phyloP scores from a whole-genome alignment of 2,329 filamentous ascomycete genomes.

The Pseudomassariella vexata region DNA sequence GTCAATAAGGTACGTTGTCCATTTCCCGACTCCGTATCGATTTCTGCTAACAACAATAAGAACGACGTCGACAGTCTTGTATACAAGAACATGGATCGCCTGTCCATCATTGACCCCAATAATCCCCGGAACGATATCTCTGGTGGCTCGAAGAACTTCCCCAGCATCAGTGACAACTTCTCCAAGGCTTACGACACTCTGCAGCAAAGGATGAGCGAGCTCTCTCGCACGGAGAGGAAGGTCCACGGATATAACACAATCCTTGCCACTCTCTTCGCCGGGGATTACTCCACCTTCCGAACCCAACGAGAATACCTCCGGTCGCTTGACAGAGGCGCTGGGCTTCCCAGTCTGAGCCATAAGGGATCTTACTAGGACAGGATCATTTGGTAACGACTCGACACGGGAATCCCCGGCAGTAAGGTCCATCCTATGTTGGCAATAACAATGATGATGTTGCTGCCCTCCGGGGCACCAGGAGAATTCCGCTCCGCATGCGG shows the following conservation, averaged over 20 bases:
- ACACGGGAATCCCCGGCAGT: too few relatives aligned
- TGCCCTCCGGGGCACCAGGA: too few relatives aligned
- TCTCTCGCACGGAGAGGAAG: conserved; percentile 29
- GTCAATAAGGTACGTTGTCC: conserved; percentile 53
- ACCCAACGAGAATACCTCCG: conserved; percentile 61
- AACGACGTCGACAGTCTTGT: conserved; percentile 27
- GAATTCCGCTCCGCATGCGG: too few relatives aligned
- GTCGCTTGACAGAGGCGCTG: conserved; percentile 38
- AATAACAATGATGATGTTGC: too few relatives aligned
- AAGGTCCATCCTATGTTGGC: too few relatives aligned
- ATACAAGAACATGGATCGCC: conserved; percentile 58
- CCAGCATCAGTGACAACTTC: conserved; percentile 65
- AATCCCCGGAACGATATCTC: conserved; percentile 81
- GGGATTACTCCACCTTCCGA: conserved; percentile 72
- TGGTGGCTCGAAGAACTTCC: conserved; percentile 71
- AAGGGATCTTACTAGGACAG: background rate
- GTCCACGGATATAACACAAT: conserved; percentile 44
- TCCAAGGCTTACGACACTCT: conserved; percentile 55
- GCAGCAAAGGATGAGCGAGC: conserved; percentile 48
- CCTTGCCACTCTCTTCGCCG: conserved; percentile 65
- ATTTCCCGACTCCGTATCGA: background rate
- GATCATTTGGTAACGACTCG: conserved; percentile 4
- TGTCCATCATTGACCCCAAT: conserved; percentile 92
- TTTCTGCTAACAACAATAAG: conserved; percentile 10
- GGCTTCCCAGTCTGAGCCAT: conserved; percentile 6